Base-by-base conservation (phyloP, 768 basidiomycete species). In the Tulasnella sp. region DNA sequence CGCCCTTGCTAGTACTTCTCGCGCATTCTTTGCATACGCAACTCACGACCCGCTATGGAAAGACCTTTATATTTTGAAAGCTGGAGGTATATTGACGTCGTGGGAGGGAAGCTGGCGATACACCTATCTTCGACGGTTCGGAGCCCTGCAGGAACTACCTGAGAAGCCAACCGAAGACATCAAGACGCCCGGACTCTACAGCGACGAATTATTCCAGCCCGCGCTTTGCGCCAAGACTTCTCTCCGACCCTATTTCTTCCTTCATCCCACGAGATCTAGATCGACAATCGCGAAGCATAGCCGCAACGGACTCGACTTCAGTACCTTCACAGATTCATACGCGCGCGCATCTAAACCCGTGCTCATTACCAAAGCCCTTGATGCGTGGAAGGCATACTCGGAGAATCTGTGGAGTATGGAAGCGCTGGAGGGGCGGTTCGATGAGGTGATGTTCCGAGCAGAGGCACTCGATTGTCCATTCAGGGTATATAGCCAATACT, bases 391-490 rank as follows among this genome's bases (percentile, higher is more conserved):
- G 2, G 27, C 49, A 13, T 60, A 56, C 0, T 15, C 52, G 38
- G 9, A n/a, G 21, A n/a, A 23, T 7, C 30, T 30, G 3, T 69
- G 68, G 68, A 63, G 61, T 5, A 59, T 67, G 45, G 27, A 56
- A 7, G 26, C 50, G 27, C 58, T 69, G 21, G 53, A 64, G 4
- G 19, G 4, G 10, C 64, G 67, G 1, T 68, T 67, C 50, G 52
- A 62, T 2, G 51, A 56, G n/a, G 29, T 24, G 9, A 19, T 23
- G 23, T 68, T 68, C 44, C 65, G 64, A 5, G 68, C 65, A 19
- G 67, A 68, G 38, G 67, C 66, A n/a, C 61, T 67, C 15, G 48
- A 61, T n/a, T 49, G 56, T 3, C 53, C 63, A 1, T 52, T 69
- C 27, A 23, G 24, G 3, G 62, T 62, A 24, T 69, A 69, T 51